Evolutionary conservation across 75 land plant species (phyloP), one percentile per base, ranked within the genome.

Genomic region (Sequoiadendron giganteum): DNA sequence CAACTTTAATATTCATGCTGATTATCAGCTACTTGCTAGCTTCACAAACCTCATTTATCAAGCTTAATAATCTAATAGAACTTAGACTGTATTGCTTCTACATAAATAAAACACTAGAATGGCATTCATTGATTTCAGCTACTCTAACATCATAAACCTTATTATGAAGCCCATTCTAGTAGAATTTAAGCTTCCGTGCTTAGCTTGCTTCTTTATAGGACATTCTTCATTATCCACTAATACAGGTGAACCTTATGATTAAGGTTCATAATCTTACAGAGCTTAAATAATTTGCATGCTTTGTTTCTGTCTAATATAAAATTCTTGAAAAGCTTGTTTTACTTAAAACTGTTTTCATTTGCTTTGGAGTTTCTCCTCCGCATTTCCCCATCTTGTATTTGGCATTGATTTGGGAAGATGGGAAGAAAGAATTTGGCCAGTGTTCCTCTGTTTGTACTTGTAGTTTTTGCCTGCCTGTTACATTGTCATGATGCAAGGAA

Each of bases 401-500:
- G 19, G 75, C 3, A 16, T 70, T 70, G 75, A 0, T 70, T 70
- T 70, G 34, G n/a, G 8, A 30, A 30, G 75, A 70, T 70, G 75
- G 75, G 32, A 8, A 70, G 75, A 70, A 42, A 42, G 47, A 0
- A 3, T 7, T 80, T 39, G 45, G 47, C 2, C 47, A 21, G 21
- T 80, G 10, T 80, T 80, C 34, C 25, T 80, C 43, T 80, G 48
- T 2, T 80, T 19, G 83, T 48, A 5, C 42, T 80, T 80, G 40
- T 80, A 16, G n/a, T 42, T 19, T 40, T 80, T 10, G 48, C 48
- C 48, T 42, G 48, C 39, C 83, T 42, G 21, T 42, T 80, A 9
- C 48, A 42, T 80, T 42, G 28, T 25, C 48, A 80, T 42, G 28
- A 80, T 80, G 83, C 83, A 36, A 80, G 83, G 83, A 21, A 80